Evolutionary conservation across 345 rosid species (phyloP).

Genomic region (Firmiana major): DNA sequence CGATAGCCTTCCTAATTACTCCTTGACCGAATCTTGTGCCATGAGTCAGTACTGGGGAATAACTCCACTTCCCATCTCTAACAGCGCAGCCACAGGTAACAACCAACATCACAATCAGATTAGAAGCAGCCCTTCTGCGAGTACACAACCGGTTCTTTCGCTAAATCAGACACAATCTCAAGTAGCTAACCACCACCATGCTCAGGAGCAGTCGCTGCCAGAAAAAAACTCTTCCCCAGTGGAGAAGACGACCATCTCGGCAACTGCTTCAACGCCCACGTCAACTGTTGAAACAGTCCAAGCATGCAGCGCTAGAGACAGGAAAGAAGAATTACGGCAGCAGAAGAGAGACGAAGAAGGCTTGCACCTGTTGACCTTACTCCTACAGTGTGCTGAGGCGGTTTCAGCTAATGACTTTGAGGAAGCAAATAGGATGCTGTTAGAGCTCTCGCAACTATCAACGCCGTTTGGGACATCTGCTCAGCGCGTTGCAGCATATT

Average conservation of each 20-base stretch:
- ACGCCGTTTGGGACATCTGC: conserved; percentile 97
- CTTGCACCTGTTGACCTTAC: conserved; percentile 79
- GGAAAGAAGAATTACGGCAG: conserved; percentile 70
- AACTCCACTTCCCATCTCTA: conserved; percentile 20
- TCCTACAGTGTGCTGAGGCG: conserved; percentile 97
- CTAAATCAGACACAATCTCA: conserved; percentile 29
- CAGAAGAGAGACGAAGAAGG: conserved; percentile 90
- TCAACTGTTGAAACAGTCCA: conserved; percentile 5
- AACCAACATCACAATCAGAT: conserved; percentile 16
- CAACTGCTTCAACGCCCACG: conserved; percentile 23
- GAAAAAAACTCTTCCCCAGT: conserved; percentile 48
- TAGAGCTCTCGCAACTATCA: conserved; percentile 83
- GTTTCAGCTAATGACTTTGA: conserved; percentile 83
- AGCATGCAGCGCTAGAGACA: conserved; percentile 40
- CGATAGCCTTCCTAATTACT: conserved; percentile 21
- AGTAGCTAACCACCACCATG: neutral
- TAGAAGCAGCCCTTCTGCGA: conserved; percentile 18
- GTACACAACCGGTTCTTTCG: conserved; percentile 27
- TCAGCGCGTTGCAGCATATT: conserved; percentile 95
- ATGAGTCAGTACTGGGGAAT: conserved; percentile 30
- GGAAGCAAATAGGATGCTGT: conserved; percentile 86
- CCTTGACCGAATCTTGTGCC: conserved; percentile 22
- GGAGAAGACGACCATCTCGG: conserved; percentile 32
- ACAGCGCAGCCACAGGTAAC: conserved; percentile 7
- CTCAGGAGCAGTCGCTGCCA: conserved; percentile 16